Evolutionary conservation across 495 filamentous ascomycete species (phyloP).

Genomic region (Penicillium lividum): DNA sequence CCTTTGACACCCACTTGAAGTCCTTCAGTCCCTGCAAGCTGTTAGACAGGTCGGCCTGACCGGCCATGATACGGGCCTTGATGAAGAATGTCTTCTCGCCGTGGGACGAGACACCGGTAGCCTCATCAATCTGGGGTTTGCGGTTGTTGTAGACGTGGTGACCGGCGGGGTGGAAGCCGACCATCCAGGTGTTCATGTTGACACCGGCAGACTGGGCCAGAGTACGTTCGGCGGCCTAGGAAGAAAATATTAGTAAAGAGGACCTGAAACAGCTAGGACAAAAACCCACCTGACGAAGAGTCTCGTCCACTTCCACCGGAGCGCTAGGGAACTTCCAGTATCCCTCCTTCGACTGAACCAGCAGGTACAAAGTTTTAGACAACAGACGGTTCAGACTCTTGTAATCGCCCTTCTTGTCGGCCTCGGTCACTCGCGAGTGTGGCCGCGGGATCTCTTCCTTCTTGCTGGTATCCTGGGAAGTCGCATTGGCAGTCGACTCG

Average conservation of each 20-base stretch:
- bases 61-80: slow-evolving; percentile 93
- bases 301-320: slow-evolving; percentile 66
- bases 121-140: slow-evolving; percentile 37
- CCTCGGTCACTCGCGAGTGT: slow-evolving; percentile 69
- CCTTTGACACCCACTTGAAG: slow-evolving; percentile 89
- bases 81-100: slow-evolving; percentile 93
- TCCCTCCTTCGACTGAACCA: slow-evolving; percentile 68
- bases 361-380: slow-evolving; percentile 78
- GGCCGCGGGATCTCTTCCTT: slow-evolving; percentile 72
- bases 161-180: slow-evolving; percentile 86
- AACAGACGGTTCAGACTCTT: slow-evolving; percentile 76
- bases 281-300: slow-evolving; percentile 71
- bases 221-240: slow-evolving; percentile 77
- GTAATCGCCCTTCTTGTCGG: slow-evolving; percentile 72
- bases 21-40: slow-evolving; percentile 75
- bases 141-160: slow-evolving; percentile 61
- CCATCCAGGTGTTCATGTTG: slow-evolving; percentile 99
- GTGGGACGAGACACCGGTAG: slow-evolving; percentile 31
- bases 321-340: slow-evolving; percentile 80
- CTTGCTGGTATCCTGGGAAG: slow-evolving; percentile 62
- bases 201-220: slow-evolving; percentile 74
- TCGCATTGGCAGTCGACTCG: slow-evolving; percentile 64
- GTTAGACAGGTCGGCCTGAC: slow-evolving; percentile 77
- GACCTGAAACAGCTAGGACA: not conserved
- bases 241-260: slow-evolving; percentile 6